Conservation (phyloP, 345 rosid genomes). For the Viola odorata region DNA sequence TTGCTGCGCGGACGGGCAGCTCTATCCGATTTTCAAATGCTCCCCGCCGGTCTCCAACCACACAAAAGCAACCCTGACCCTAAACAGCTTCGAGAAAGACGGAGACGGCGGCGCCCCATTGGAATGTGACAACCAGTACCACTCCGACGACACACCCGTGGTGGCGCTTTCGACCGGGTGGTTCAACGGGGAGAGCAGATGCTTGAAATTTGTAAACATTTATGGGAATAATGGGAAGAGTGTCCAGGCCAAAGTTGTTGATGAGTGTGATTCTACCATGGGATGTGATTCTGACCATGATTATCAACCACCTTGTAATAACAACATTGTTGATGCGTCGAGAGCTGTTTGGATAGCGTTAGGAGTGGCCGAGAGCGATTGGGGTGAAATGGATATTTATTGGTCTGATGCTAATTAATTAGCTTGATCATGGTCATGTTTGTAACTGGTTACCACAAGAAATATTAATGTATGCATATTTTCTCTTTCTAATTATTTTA, state of each 20-base stretch:
- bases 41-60: slow-evolving; percentile 16
- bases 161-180: slow-evolving; percentile 13
- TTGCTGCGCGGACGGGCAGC: slow-evolving; percentile 15
- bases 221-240: not conserved
- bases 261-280: not conserved
- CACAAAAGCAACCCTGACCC: slow-evolving; percentile 19
- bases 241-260: slow-evolving; percentile 6
- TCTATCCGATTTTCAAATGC: slow-evolving; percentile 14
- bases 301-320: slow-evolving; percentile 12
- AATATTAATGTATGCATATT: no score
- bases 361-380: not conserved
- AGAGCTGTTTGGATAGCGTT: slow-evolving; percentile 12
- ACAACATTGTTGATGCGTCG: slow-evolving; percentile 17
- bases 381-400: slow-evolving; percentile 1
- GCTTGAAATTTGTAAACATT: slow-evolving; percentile 4
- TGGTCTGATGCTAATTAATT: slow-evolving; percentile 5
- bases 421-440: no score
- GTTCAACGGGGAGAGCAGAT: slow-evolving; percentile 2
- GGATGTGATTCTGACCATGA: slow-evolving; percentile 11
- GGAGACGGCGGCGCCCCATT: slow-evolving; percentile 10
- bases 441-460: no score
- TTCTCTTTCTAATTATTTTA: no score
- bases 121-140: slow-evolving; percentile 7
- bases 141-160: slow-evolving; percentile 2
- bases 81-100: slow-evolving; percentile 8